Evolutionary conservation across 192 early-diverging fungal genomes (phyloP).

Genomic region (Lunasporangiospora selenospora): DNA sequence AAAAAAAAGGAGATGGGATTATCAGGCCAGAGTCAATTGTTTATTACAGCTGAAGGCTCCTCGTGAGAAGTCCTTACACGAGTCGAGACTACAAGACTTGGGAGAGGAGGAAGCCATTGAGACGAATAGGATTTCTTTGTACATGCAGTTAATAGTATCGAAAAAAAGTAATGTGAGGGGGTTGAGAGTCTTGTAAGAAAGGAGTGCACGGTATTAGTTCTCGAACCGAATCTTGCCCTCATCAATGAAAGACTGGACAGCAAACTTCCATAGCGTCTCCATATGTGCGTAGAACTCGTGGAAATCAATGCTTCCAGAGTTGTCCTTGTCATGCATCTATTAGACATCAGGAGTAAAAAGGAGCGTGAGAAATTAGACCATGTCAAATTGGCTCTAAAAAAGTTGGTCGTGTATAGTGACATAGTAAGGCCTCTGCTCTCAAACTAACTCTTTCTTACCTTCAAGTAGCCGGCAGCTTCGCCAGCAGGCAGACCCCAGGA

Average conservation of each 20-base stretch:
- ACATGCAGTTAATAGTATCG: no score
- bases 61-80: neutral
- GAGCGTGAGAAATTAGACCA: no score
- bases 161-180: no score
- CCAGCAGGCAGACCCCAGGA: slow-evolving; percentile 31
- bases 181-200: neutral
- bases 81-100: neutral
- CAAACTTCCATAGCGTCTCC: slow-evolving; percentile 38
- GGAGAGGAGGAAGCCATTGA: neutral
- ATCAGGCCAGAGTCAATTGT: no score
- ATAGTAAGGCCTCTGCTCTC: no score
- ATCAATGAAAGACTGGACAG: slow-evolving; percentile 40
- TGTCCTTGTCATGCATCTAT: slow-evolving; percentile 27
- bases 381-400: no score
- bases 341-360: neutral
- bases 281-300: slow-evolving; percentile 35
- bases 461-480: slow-evolving; percentile 31
- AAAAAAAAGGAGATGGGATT: no score
- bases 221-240: slow-evolving; percentile 41
- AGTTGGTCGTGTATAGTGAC: no score
- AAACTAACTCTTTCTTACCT: slow-evolving; percentile 15
- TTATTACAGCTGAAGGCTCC: neutral
- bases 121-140: neutral
- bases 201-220: neutral
- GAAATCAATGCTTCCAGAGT: slow-evolving; percentile 11